Percentiles rank a stretch among this genome's conserved stretches.
phyloP scores from a whole-genome alignment of 352 stramenopile species.

The Phytopythium cucurbitacearum region DNA sequence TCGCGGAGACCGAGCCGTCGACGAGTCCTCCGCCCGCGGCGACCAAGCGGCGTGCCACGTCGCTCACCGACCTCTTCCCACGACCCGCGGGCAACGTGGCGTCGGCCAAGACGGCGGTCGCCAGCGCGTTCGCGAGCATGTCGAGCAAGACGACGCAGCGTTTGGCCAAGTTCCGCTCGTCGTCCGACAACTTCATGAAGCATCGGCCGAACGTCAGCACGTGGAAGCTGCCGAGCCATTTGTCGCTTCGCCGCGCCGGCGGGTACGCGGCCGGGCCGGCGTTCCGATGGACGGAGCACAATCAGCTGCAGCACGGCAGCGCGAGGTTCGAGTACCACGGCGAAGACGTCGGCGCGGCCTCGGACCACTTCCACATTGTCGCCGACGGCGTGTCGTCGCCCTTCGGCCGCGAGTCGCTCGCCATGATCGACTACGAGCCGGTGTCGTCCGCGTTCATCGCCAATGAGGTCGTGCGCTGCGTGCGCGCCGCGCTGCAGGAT shows the following conservation, averaged over 20 bases:
- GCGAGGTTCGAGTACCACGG: conserved; percentile 48
- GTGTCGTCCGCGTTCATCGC: conserved; percentile 63
- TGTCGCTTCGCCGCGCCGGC: conserved; percentile 13
- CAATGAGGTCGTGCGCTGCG: conserved; percentile 40
- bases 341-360: conserved; percentile 60
- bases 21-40: conserved; percentile 4
- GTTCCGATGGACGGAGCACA: conserved; percentile 26
- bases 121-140: conserved; percentile 38
- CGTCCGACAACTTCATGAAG: conserved; percentile 37
- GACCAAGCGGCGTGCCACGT: conserved; percentile 50
- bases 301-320: conserved; percentile 38
- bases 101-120: conserved; percentile 25
- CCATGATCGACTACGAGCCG: conserved; percentile 14
- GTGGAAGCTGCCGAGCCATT: conserved; percentile 23
- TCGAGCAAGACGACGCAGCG: conserved; percentile 28
- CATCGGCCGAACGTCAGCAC: conserved; percentile 1
- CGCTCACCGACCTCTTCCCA: conserved; percentile 42
- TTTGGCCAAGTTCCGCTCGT: conserved; percentile 35
- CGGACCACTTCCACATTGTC: conserved; percentile 72
- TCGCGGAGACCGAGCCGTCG: not conserved
- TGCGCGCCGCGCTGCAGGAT: conserved; percentile 45
- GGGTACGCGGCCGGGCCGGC: conserved; percentile 5
- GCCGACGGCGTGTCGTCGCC: conserved; percentile 70
- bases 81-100: conserved; percentile 17
- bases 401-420: conserved; percentile 35